Conservation (phyloP, 2,329 filamentous ascomycete genomes). For the Botrytis porri region DNA sequence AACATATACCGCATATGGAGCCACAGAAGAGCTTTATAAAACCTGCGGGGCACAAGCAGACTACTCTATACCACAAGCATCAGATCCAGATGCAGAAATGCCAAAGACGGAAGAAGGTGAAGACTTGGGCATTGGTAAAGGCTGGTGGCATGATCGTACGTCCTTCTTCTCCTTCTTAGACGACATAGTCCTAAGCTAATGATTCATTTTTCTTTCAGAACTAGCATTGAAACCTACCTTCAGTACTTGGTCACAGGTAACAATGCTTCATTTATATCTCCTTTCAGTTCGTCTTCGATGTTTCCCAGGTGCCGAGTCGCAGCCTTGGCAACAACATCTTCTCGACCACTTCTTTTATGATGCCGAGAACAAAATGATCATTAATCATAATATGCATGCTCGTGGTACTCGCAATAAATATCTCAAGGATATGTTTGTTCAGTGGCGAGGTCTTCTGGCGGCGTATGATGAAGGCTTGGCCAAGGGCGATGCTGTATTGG, state of each 20-base stretch:
- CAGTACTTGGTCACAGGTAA: slow-evolving; percentile 92
- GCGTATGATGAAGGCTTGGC: slow-evolving; percentile 81
- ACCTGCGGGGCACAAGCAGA: slow-evolving; percentile 32
- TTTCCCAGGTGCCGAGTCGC: slow-evolving; percentile 66
- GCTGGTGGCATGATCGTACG: slow-evolving; percentile 81
- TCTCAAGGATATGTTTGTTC: slow-evolving; percentile 85
- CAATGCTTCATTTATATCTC: slow-evolving; percentile 94
- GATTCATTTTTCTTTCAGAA: slow-evolving; percentile 48
- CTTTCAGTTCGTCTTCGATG: slow-evolving; percentile 79
- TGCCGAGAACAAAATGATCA: slow-evolving; percentile 78
- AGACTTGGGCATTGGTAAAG: slow-evolving; percentile 71
- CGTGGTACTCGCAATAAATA: slow-evolving; percentile 60
- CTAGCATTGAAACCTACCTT: slow-evolving; percentile 82
- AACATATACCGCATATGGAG: slow-evolving; percentile 75
- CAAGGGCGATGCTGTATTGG: slow-evolving; percentile 73
- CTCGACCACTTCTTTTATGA: slow-evolving; percentile 94
- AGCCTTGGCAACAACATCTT: slow-evolving; percentile 82
- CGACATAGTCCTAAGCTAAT: slow-evolving; percentile 11
- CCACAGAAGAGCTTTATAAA: slow-evolving; percentile 65
- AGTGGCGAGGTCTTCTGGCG: slow-evolving; percentile 84
- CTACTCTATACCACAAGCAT: slow-evolving; percentile 31
- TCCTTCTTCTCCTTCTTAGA: slow-evolving; percentile 19
- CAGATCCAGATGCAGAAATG: slow-evolving; percentile 57
- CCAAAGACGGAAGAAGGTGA: slow-evolving; percentile 74
- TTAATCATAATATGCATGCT: slow-evolving; percentile 68